phyloP scores from a whole-genome alignment of 305 asterid genomes.

The Rubia tinctorum region DNA sequence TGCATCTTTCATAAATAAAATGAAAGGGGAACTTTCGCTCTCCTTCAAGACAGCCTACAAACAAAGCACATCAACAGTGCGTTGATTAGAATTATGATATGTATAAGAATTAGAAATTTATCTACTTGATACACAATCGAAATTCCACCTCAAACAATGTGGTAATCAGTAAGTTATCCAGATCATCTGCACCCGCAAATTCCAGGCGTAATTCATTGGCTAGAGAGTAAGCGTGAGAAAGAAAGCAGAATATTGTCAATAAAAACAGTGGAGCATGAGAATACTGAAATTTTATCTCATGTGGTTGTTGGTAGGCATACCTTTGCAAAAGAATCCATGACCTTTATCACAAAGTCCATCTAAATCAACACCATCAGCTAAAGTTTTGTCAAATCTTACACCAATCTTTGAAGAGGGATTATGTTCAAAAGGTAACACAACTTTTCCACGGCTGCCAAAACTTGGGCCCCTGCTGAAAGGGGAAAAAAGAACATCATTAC shows the following conservation, averaged over 20 bases:
- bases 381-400: constrained; percentile 63
- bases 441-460: constrained; percentile 77
- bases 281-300: not conserved
- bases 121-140: constrained; percentile 7
- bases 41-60: constrained; percentile 59
- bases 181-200: constrained; percentile 61
- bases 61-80: constrained; percentile 20
- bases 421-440: constrained; percentile 66
- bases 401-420: constrained; percentile 78
- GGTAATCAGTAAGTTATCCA: constrained; percentile 59
- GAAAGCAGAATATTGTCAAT: constrained; percentile 10
- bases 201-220: constrained; percentile 73
- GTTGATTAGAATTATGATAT: constrained; percentile 14
- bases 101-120: constrained; percentile 18
- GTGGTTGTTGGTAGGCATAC: constrained; percentile 33
- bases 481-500: not conserved
- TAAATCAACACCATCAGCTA: constrained; percentile 82
- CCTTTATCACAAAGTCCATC: constrained; percentile 78
- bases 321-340: constrained; percentile 86
- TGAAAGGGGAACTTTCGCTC: constrained; percentile 75
- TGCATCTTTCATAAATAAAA: constrained; percentile 87
- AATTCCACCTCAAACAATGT: constrained; percentile 78
- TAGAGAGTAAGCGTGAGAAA: constrained; percentile 14
- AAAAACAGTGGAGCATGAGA: not conserved
- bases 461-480: constrained; percentile 60